phyloP scores from a whole-genome alignment of 1,284 basidiomycete genomes.

The Veloboletus limbatus region DNA sequence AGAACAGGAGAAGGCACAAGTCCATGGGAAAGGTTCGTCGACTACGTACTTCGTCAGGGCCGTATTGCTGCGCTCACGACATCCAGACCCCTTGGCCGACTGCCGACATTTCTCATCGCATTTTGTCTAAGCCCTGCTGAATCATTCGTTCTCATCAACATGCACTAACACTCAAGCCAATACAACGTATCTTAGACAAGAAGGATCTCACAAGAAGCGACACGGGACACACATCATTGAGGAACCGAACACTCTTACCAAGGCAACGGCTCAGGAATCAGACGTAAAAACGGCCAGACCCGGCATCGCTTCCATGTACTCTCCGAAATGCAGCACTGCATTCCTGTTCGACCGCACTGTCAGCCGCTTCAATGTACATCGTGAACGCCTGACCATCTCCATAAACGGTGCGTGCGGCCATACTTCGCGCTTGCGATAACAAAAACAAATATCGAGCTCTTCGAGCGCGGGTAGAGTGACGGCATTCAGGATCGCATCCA shows the following conservation, averaged over 20 bases:
- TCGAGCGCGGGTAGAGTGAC: constrained; percentile 29
- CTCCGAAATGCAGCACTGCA: constrained; percentile 20
- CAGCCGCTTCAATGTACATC: constrained; percentile 22
- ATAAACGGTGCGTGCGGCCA: constrained; percentile 31
- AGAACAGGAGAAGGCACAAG: constrained; percentile 7
- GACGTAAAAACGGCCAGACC: constrained; percentile 22
- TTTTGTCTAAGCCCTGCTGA: too few species aligned
- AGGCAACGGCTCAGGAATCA: neutral
- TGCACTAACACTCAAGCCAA: too few species aligned
- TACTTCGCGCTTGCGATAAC: constrained; percentile 26
- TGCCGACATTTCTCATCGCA: too few species aligned
- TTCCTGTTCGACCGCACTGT: constrained; percentile 27
- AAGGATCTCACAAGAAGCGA: too few species aligned
- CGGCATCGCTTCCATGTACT: constrained; percentile 23
- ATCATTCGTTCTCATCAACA: too few species aligned
- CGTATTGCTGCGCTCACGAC: too few species aligned
- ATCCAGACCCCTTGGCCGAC: too few species aligned
- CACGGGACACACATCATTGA: neutral
- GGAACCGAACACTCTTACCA: constrained; percentile 3
- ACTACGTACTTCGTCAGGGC: too few species aligned
- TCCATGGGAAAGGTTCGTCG: too few species aligned
- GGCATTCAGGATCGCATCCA: constrained; percentile 18
- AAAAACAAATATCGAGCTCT: constrained; percentile 34
- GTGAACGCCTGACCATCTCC: constrained; percentile 25
- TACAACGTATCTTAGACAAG: too few species aligned